These are phyloP conservation scores for Dorcoceras hygrometricum DNA, from an alignment of 257 asterid species.

Conservation along the genomic window DNA sequence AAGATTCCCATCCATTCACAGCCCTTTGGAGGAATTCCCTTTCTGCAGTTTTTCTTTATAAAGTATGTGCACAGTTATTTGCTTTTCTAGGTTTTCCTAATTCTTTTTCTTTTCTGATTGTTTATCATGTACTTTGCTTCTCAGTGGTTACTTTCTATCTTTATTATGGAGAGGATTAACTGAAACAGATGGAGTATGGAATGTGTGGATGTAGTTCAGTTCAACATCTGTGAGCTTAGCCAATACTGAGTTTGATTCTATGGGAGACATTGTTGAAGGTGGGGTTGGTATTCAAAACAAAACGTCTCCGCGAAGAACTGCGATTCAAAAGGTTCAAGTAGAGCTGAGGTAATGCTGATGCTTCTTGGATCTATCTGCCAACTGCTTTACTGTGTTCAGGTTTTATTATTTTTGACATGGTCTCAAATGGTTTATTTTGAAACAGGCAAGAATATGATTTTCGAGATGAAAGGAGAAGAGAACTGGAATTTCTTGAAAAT, in stretches of 20 bases:
- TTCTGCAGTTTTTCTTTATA: neutral
- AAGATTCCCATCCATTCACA: neutral
- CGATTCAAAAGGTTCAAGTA: conserved; percentile 73
- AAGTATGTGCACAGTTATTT: neutral
- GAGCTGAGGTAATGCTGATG: conserved; percentile 69
- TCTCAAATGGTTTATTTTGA: conserved; percentile 25
- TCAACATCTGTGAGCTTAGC: conserved; percentile 59
- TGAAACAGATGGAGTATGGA: conserved; percentile 41
- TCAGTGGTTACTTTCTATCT: conserved; percentile 19
- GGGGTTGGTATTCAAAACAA: conserved; percentile 68
- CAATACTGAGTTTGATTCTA: conserved; percentile 87
- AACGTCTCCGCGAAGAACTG: conserved; percentile 73
- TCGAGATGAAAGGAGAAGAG: conserved; percentile 80
- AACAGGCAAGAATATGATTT: conserved; percentile 78
- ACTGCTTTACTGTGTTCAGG: conserved; percentile 17
- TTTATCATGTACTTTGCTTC: conserved; percentile 13
- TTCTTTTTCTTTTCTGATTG: conserved; percentile 3
- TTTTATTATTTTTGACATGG: conserved; percentile 14
- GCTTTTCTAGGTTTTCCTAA: neutral
- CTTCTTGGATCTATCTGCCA: conserved; percentile 27
- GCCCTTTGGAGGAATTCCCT: neutral
- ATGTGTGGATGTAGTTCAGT: conserved; percentile 77
- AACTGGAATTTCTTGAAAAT: conserved; percentile 84
- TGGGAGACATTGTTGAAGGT: conserved; percentile 92
- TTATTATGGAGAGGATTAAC: conserved; percentile 26